Evolutionary conservation across 1,139 yeast species (phyloP).

Genomic region (Insectozyma bohioensis): DNA sequence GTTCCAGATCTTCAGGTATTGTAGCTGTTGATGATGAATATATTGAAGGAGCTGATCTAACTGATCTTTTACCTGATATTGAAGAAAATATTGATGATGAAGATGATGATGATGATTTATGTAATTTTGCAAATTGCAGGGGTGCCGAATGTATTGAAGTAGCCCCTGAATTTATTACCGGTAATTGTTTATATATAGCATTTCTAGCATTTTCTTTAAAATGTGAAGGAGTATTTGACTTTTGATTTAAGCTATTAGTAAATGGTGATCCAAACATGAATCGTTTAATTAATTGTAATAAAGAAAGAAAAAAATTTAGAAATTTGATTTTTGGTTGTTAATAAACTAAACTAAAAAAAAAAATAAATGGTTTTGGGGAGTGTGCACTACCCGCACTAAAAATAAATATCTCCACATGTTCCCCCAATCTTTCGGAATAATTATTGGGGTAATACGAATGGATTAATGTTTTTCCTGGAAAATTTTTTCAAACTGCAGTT

Average conservation of each 20-base stretch:
- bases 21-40: slow-evolving; percentile 46
- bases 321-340: not conserved
- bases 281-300: not conserved
- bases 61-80: slow-evolving; percentile 39
- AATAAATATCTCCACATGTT: slow-evolving; percentile 1
- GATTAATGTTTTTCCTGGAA: no score
- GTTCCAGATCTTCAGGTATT: slow-evolving; percentile 49
- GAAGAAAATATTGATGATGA: slow-evolving; percentile 24
- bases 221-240: slow-evolving; percentile 39
- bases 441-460: no score
- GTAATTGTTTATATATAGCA: slow-evolving; percentile 48
- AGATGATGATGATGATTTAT: slow-evolving; percentile 14
- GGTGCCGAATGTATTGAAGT: slow-evolving; percentile 36
- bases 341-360: not conserved
- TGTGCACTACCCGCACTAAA: not conserved
- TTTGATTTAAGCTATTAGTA: slow-evolving; percentile 29
- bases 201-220: slow-evolving; percentile 48
- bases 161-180: slow-evolving; percentile 23
- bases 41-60: slow-evolving; percentile 45
- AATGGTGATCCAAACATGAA: slow-evolving; percentile 43
- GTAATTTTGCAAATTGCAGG: slow-evolving; percentile 21
- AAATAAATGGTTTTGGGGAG: not conserved
- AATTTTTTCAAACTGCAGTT: no score
- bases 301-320: not conserved
- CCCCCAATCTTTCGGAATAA: no score